These are phyloP conservation scores for Erysimum cheiri DNA, from an alignment of 441 rosid species.

Conservation along the genomic window DNA sequence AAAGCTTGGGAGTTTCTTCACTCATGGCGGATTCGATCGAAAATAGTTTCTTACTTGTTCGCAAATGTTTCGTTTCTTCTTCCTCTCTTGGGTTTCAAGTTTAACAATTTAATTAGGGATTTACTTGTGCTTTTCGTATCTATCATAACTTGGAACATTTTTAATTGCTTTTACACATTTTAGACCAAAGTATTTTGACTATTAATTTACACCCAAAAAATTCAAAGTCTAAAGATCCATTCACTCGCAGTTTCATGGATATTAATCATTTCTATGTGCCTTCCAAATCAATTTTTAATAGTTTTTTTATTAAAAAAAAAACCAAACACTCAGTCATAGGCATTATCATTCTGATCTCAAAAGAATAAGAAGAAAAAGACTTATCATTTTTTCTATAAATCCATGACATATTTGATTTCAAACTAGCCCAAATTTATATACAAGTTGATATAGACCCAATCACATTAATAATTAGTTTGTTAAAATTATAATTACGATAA, in stretches of 20 bases:
- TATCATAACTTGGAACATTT: neutral
- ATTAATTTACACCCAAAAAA: neutral
- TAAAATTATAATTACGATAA: neutral
- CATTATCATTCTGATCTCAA: too few relatives aligned
- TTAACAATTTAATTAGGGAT: constrained; percentile 11
- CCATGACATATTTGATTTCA: neutral
- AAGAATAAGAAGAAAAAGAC: too few relatives aligned
- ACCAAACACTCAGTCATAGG: too few relatives aligned
- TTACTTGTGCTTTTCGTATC: constrained; percentile 5
- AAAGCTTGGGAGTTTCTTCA: constrained; percentile 80
- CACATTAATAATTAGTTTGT: neutral
- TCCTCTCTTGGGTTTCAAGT: neutral
- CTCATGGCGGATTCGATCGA: constrained; percentile 48
- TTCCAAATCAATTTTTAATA: too few relatives aligned
- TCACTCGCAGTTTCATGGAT: too few relatives aligned
- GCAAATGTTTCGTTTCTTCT: neutral
- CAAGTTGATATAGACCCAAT: neutral
- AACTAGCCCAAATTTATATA: neutral
- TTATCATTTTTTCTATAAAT: neutral
- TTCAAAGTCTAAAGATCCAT: too few relatives aligned
- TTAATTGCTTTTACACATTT: neutral
- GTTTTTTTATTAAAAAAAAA: too few relatives aligned
- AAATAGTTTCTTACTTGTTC: too few relatives aligned
- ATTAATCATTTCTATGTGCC: too few relatives aligned
- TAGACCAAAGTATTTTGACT: neutral